Evolutionary conservation across 1,284 basidiomycete genomes (phyloP).

Genomic region (Caloboletus firmus): DNA sequence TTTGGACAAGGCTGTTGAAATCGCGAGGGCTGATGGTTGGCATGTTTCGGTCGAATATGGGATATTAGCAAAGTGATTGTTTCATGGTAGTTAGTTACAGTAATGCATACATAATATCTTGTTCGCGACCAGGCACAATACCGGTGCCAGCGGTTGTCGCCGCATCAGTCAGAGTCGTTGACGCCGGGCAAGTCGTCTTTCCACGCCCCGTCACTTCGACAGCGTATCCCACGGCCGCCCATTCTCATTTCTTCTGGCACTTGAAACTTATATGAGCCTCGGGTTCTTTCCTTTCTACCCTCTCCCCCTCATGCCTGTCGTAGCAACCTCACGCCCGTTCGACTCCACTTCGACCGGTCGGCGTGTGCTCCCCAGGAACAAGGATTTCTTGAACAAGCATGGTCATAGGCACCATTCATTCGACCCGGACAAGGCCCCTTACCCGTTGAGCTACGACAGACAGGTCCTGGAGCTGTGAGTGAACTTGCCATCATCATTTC

Average conservation of each 20-base stretch:
- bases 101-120: background rate
- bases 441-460: conserved; percentile 64
- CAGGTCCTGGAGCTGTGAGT: conserved; percentile 66
- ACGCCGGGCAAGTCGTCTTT: conserved; percentile 12
- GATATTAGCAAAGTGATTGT: conserved; percentile 20
- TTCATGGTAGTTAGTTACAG: conserved; percentile 11
- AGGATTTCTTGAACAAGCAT: conserved; percentile 58
- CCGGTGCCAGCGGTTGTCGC: background rate
- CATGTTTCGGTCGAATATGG: conserved; percentile 29
- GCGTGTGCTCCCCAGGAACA: conserved; percentile 39
- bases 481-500: background rate
- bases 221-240: conserved; percentile 14
- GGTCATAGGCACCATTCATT: conserved; percentile 65
- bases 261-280: conserved; percentile 8
- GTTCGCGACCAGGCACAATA: conserved; percentile 7
- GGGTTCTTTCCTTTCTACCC: conserved; percentile 12
- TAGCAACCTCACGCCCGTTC: conserved; percentile 2
- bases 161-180: background rate
- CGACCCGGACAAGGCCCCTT: conserved; percentile 70
- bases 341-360: conserved; percentile 19
- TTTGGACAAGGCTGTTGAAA: conserved; percentile 35
- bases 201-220: conserved; percentile 12
- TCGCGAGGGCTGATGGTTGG: conserved; percentile 28
- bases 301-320: conserved; percentile 23
- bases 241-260: background rate